phyloP scores from a whole-genome alignment of 129 eudicot genomes.

The Lactuca sativa region DNA sequence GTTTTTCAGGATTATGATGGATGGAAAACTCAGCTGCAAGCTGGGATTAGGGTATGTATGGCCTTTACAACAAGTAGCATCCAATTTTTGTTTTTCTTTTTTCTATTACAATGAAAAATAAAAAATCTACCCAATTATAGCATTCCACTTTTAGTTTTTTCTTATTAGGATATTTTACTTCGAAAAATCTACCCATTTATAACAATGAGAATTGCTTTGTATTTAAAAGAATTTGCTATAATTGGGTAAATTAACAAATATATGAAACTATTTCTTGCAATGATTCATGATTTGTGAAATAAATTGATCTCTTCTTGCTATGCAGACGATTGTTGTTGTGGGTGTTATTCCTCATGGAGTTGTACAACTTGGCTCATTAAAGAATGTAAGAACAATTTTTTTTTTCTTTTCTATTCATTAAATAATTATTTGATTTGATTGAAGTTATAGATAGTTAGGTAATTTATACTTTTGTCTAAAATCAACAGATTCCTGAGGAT shows the following conservation, averaged over 20 bases:
- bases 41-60: conserved; percentile 75
- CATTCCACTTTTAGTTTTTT: neutral
- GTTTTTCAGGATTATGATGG: conserved; percentile 65
- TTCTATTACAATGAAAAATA: too few relatives aligned
- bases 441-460: too few relatives aligned
- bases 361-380: conserved; percentile 83
- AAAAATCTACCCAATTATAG: neutral
- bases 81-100: too few relatives aligned
- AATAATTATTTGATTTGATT: too few relatives aligned
- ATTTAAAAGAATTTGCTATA: too few relatives aligned
- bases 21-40: conserved; percentile 72
- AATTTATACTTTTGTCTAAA: neutral
- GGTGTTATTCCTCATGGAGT: conserved; percentile 90
- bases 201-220: too few relatives aligned
- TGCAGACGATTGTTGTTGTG: conserved; percentile 86
- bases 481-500: conserved; percentile 64
- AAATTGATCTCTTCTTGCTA: neutral
- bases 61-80: neutral
- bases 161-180: neutral
- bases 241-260: neutral
- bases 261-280: conserved; percentile 1
- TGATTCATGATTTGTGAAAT: conserved; percentile 3
- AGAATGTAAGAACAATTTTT: conserved; percentile 47
- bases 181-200: too few relatives aligned
- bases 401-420: neutral